Conservation (phyloP, 495 filamentous ascomycete genomes). For the Hypoxylon subgilvum region DNA sequence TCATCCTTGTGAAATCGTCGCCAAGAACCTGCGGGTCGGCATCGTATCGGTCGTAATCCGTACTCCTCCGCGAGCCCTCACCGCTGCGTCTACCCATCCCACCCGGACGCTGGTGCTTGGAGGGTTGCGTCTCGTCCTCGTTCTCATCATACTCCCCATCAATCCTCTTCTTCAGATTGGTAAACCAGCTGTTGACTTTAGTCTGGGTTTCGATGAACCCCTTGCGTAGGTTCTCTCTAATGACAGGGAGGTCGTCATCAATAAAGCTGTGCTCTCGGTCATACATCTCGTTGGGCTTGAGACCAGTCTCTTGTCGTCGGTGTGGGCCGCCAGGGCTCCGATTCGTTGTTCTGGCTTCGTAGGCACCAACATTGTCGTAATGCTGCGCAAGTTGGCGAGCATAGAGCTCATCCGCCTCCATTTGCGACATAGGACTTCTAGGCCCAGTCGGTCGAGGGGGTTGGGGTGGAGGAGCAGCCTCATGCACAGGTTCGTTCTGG, state of each 20-base stretch:
- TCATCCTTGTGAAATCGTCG: constrained; percentile 90
- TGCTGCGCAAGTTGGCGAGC: constrained; percentile 93
- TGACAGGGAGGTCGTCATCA: constrained; percentile 93
- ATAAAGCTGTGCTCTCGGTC: constrained; percentile 79
- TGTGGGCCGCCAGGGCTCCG: constrained; percentile 45
- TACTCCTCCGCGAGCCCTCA: constrained; percentile 67
- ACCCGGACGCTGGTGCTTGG: constrained; percentile 43
- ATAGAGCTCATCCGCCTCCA: constrained; percentile 91
- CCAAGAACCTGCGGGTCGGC: constrained; percentile 89
- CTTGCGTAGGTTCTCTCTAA: constrained; percentile 90
- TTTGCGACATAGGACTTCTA: constrained; percentile 72
- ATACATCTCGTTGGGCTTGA: constrained; percentile 58
- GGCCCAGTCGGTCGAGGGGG: constrained; percentile 69
- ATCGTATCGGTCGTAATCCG: constrained; percentile 88
- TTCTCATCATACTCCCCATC: constrained; percentile 78
- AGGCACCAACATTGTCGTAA: constrained; percentile 68
- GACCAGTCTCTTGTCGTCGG: constrained; percentile 54
- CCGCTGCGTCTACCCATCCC: constrained; percentile 43
- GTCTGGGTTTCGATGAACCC: constrained; percentile 93
- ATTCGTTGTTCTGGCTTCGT: constrained; percentile 58
- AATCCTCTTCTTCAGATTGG: constrained; percentile 84
- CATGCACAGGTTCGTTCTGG: constrained; percentile 58
- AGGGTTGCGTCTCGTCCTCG: constrained; percentile 56
- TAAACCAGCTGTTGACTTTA: constrained; percentile 92
- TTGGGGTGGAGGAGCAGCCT: constrained; percentile 63